Evolutionary conservation across 1,284 basidiomycete species (phyloP), one percentile per base, ranked within the genome.

Genomic region (Trichosporon coremiiforme): DNA sequence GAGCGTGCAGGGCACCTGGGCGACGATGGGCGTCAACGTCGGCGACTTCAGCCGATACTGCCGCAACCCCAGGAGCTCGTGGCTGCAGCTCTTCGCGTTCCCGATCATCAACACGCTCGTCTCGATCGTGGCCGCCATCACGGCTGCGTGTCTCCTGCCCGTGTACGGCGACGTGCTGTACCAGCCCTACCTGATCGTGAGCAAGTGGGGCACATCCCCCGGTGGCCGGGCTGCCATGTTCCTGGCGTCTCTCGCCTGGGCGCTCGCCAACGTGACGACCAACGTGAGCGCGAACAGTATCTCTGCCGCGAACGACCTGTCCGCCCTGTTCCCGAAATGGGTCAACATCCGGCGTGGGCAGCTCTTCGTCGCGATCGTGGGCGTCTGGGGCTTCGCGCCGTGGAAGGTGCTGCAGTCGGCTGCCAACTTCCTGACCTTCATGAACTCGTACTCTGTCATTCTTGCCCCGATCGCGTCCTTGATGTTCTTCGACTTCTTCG

Each of bases 321-420:
- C 88, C 12, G 90, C 88, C 9, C 79, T 79, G 41, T 72, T 75
- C 57, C 78, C 80, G 3, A 76, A 80, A 68, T 92, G 88, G 75
- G 87, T 93, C 83, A 91, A 92, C 79, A 91, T 93, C 73, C 85
- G 87, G 33, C 85, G 91, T 10, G 91, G 91, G 0, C 91, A 92
- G 78, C 83, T 90, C 71, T 85, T 93, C 63, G 91, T 90, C 75
- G 89, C 90, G 0, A 75, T 92, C 67, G 78, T 93, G 2, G 91
- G 91, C 12, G 90, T 88, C 2, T 90, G 89, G 89, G 87, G 69
- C 22, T 80, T 75, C 64, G 74, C 69, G 29, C 82, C 82, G 33
- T 83, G 82, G 82, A 78, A 82, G 70, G 81, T 83, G 13, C 68
- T 72, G 62, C 74, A 75, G 35, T 76, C 74, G 15, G 81, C 80